Conservation (phyloP, 78 protist genomes). For the Ministeria vibrans region DNA sequence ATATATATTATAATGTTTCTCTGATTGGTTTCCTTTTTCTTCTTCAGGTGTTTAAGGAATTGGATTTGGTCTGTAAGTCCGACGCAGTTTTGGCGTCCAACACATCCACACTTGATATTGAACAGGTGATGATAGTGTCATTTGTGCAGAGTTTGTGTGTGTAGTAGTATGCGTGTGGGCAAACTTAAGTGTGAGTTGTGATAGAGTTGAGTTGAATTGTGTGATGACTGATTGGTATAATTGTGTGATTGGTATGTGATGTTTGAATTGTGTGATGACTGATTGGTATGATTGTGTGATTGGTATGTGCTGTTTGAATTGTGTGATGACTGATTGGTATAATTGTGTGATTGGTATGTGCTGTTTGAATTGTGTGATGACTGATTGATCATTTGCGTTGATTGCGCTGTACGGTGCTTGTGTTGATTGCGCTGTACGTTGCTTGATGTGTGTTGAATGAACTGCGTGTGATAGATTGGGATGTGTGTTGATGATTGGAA, state of each 20-base stretch:
- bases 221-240: too few species aligned
- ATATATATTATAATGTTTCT: neutral
- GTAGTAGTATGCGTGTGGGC: neutral
- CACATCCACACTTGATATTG: constrained; percentile 51
- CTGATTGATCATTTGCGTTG: neutral
- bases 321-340: neutral
- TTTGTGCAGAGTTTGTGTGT: neutral
- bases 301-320: neutral
- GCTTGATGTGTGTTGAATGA: too few species aligned
- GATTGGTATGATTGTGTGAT: neutral
- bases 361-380: neutral
- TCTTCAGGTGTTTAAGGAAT: constrained; percentile 27
- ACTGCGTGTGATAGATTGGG: too few species aligned
- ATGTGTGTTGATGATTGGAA: too few species aligned
- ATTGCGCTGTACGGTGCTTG: neutral
- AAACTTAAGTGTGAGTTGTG: too few species aligned
- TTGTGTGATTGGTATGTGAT: neutral
- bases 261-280: neutral
- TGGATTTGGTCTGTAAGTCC: constrained; percentile 34
- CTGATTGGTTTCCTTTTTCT: neutral
- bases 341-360: neutral
- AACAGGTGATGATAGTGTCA: neutral
- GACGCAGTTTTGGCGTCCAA: constrained; percentile 45
- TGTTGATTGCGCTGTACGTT: too few species aligned
- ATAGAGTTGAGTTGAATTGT: too few species aligned